phyloP scores from a whole-genome alignment of 2,329 filamentous ascomycete genomes.

The Epichloe festucae region DNA sequence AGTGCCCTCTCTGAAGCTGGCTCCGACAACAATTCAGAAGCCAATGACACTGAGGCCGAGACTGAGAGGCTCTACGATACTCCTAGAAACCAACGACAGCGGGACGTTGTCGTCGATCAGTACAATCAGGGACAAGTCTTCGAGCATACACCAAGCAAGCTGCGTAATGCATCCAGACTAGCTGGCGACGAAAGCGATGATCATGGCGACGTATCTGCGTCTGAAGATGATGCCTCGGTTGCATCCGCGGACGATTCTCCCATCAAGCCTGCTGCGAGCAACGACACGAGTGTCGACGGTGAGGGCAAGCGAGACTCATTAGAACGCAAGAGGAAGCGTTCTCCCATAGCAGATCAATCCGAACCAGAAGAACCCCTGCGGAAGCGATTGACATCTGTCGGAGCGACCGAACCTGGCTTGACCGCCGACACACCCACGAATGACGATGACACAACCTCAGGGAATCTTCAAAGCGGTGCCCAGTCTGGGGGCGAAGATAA shows the following conservation, averaged over 20 bases:
- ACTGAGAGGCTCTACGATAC: conserved; percentile 87
- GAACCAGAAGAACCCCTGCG: conserved; percentile 35
- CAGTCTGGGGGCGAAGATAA: conserved; percentile 36
- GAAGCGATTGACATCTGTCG: conserved; percentile 41
- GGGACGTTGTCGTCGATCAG: conserved; percentile 46
- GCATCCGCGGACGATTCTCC: conserved; percentile 24
- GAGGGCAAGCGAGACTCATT: conserved; percentile 20
- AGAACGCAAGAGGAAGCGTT: conserved; percentile 38
- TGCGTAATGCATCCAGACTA: conserved; percentile 35
- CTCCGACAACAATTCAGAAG: conserved; percentile 26
- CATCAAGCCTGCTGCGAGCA: conserved; percentile 18
- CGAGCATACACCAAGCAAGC: conserved; percentile 65
- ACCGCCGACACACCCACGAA: conserved; percentile 19
- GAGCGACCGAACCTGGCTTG: conserved; percentile 24
- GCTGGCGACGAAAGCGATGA: conserved; percentile 22
- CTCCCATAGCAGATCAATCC: conserved; percentile 29
- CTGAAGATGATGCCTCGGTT: conserved; percentile 25
- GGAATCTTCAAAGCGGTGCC: conserved; percentile 23
- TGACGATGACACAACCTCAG: conserved; percentile 23
- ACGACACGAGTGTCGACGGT: conserved; percentile 18
- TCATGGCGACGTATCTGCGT: conserved; percentile 27
- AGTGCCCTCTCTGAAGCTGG: conserved; percentile 44
- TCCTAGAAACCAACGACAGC: conserved; percentile 54
- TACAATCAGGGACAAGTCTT: conserved; percentile 41
- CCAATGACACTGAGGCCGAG: conserved; percentile 71